Evolutionary conservation across 2,329 filamentous ascomycete species (phyloP).

Genomic region (Pseudogymnoascus verrucosus): DNA sequence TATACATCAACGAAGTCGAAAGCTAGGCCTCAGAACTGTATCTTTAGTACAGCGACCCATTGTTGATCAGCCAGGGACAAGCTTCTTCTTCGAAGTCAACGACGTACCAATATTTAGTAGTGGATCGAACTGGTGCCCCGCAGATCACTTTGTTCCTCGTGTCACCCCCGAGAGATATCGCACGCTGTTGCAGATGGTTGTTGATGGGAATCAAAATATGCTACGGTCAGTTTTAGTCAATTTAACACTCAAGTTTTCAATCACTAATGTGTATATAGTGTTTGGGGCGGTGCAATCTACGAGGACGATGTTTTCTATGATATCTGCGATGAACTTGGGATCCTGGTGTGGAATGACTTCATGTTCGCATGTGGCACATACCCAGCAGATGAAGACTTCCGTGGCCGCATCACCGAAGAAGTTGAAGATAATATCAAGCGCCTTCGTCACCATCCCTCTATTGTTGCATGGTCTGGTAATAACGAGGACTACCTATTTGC

Average conservation of each 20-base stretch:
- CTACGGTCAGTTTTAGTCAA: neutral
- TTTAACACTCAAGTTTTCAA: neutral
- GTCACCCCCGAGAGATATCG: constrained; percentile 23
- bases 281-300: constrained; percentile 66
- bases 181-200: constrained; percentile 62
- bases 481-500: constrained; percentile 82
- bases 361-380: constrained; percentile 45
- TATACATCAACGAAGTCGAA: constrained; percentile 39
- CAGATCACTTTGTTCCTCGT: constrained; percentile 41
- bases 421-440: constrained; percentile 56
- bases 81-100: constrained; percentile 69
- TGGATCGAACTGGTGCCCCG: constrained; percentile 73
- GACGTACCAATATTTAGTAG: constrained; percentile 65
- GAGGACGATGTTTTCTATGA: constrained; percentile 60
- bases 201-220: constrained; percentile 37
- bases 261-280: constrained; percentile 33
- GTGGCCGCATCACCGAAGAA: constrained; percentile 50
- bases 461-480: constrained; percentile 66
- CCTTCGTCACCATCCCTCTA: constrained; percentile 67
- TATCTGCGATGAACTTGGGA: constrained; percentile 55
- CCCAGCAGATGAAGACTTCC: constrained; percentile 48
- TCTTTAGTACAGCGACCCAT: constrained; percentile 47
- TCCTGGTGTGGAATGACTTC: constrained; percentile 63
- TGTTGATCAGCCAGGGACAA: constrained; percentile 55
- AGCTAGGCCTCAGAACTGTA: constrained; percentile 56